phyloP scores from a whole-genome alignment of 305 asterid species.

The Solanum hybrid region DNA sequence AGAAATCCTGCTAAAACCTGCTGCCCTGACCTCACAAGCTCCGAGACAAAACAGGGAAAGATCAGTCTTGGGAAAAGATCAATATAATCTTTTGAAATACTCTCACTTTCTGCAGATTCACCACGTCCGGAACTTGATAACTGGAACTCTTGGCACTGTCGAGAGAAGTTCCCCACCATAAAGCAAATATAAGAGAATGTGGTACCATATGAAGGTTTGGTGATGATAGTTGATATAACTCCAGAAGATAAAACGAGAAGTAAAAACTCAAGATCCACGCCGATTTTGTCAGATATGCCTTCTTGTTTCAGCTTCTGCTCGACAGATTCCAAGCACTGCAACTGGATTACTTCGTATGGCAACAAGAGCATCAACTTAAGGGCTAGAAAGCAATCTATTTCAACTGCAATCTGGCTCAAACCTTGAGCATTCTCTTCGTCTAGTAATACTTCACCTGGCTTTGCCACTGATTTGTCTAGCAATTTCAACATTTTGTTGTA shows the following conservation, averaged over 20 bases:
- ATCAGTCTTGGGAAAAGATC: constrained; percentile 38
- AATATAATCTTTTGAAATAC: constrained; percentile 2
- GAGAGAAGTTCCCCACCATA: constrained; percentile 64
- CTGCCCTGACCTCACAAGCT: constrained; percentile 83
- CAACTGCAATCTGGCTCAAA: constrained; percentile 35
- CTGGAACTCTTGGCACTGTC: constrained; percentile 49
- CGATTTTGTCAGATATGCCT: constrained; percentile 37
- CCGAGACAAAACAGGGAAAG: constrained; percentile 65
- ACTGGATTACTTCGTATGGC: constrained; percentile 48
- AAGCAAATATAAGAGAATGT: constrained; percentile 68
- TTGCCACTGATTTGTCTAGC: constrained; percentile 43
- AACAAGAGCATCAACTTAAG: constrained; percentile 50
- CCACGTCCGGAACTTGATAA: constrained; percentile 12
- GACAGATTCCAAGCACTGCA: constrained; percentile 63
- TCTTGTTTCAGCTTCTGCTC: constrained; percentile 64
- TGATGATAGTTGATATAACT: constrained; percentile 34
- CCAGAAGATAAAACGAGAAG: constrained; percentile 67
- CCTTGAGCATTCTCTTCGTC: constrained; percentile 44
- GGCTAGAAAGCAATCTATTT: constrained; percentile 49
- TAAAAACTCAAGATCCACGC: constrained; percentile 39
- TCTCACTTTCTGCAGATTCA: constrained; percentile 12
- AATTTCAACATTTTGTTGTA: constrained; percentile 37
- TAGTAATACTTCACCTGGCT: constrained; percentile 31
- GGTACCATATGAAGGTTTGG: constrained; percentile 46
- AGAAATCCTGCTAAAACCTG: constrained; percentile 71